Evolutionary conservation across 257 asterid genomes (phyloP).

Genomic region (Solanum acaule): DNA sequence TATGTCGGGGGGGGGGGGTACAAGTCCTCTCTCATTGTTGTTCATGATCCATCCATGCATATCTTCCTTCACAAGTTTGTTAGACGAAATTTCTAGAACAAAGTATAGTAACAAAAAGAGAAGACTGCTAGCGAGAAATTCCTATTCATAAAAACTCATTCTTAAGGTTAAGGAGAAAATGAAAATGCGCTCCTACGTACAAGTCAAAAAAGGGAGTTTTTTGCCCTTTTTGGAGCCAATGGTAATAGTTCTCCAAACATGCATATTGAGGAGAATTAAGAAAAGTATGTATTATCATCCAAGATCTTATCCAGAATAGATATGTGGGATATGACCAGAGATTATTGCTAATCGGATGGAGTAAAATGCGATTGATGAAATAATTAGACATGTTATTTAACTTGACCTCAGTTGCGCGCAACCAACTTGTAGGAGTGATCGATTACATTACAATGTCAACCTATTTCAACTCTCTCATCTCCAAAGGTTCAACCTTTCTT

Average conservation of each 20-base stretch:
- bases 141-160: neutral
- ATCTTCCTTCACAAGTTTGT: neutral
- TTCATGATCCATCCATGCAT: neutral
- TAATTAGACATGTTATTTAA: neutral
- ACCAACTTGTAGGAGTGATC: neutral
- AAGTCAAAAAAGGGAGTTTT: no score
- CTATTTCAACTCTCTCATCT: neutral
- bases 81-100: neutral
- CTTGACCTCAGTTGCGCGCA: neutral
- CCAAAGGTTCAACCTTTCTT: neutral
- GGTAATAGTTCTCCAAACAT: no score
- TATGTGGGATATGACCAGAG: neutral
- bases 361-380: neutral
- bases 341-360: neutral
- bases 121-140: neutral
- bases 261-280: no score
- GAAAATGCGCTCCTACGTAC: no score
- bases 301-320: neutral
- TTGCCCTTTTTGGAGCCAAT: no score
- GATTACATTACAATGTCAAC: neutral
- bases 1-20: fast-evolving
- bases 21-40: neutral
- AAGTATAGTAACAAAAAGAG: neutral
- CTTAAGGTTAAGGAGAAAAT: neutral
- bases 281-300: no score